Evolutionary conservation across 148 eudicot species (phyloP).

Genomic region (Drosera capensis): DNA sequence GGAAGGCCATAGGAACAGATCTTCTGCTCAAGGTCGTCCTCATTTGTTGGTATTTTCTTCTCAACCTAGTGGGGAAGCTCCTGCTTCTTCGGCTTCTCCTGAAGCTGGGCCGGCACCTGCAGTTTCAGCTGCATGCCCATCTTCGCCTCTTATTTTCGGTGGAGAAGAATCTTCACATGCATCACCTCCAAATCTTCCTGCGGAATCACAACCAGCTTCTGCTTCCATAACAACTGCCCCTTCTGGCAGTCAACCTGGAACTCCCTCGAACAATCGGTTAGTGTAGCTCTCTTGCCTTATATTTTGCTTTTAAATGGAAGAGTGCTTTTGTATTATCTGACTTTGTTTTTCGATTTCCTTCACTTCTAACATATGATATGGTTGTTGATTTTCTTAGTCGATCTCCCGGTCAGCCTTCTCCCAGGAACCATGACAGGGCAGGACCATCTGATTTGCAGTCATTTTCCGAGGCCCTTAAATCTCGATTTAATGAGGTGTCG

Average conservation of each 20-base stretch:
- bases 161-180: conserved; percentile 39
- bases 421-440: conserved; percentile 49
- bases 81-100: conserved; percentile 27
- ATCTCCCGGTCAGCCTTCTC: conserved; percentile 46
- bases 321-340: not conserved
- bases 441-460: conserved; percentile 91
- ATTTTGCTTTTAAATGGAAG: not conserved
- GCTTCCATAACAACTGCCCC: conserved; percentile 35
- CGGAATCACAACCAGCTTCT: conserved; percentile 28
- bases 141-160: conserved; percentile 24
- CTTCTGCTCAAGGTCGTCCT: conserved; percentile 78
- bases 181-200: conserved; percentile 22
- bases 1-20: conserved; percentile 69
- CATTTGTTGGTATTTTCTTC: conserved; percentile 64
- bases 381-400: conserved; percentile 12
- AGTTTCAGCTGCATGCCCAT: conserved; percentile 21
- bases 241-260: conserved; percentile 33
- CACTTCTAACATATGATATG: too few relatives aligned
- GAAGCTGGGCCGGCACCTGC: conserved; percentile 27
- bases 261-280: conserved; percentile 57
- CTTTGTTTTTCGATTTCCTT: not conserved
- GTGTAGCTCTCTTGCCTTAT: not conserved
- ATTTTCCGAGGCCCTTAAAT: conserved; percentile 66
- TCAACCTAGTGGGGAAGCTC: conserved; percentile 33
- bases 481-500: conserved; percentile 66